Conservation (phyloP, 441 rosid genomes). For the Pelargonium australe region DNA sequence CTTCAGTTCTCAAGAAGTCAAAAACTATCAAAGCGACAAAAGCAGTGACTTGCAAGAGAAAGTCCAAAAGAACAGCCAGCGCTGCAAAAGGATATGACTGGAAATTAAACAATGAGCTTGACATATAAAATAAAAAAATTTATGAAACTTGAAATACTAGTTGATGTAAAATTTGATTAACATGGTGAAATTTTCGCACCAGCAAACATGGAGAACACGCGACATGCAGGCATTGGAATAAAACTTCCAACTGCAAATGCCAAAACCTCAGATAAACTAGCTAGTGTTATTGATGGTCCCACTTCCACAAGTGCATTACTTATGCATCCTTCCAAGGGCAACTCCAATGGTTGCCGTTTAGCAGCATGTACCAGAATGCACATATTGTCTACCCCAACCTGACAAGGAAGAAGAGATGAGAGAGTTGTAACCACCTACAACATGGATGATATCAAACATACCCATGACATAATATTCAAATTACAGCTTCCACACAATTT, state of each 20-base stretch:
- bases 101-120: conserved; percentile 13
- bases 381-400: conserved; percentile 99
- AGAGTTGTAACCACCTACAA: conserved; percentile 16
- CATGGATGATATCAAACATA: conserved; percentile 5
- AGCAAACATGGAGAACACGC: conserved; percentile 98
- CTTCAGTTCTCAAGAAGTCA: conserved; percentile 74
- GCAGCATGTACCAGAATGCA: conserved; percentile 97
- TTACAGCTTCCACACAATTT: neutral
- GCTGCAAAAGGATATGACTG: conserved; percentile 49
- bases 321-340: conserved; percentile 69
- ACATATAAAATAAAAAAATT: conserved; percentile 7
- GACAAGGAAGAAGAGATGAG: conserved; percentile 19
- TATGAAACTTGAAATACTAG: neutral
- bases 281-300: conserved; percentile 98
- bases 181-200: conserved; percentile 36
- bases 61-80: conserved; percentile 88
- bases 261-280: conserved; percentile 89
- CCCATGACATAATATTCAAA: neutral
- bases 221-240: conserved; percentile 97
- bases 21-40: conserved; percentile 91
- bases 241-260: conserved; percentile 97
- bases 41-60: conserved; percentile 94
- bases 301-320: conserved; percentile 98
- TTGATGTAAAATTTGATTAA: neutral
- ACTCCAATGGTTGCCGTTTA: conserved; percentile 78